Conservation (phyloP, 805 yeast genomes). For the Kodamaea kaohsiungensis region DNA sequence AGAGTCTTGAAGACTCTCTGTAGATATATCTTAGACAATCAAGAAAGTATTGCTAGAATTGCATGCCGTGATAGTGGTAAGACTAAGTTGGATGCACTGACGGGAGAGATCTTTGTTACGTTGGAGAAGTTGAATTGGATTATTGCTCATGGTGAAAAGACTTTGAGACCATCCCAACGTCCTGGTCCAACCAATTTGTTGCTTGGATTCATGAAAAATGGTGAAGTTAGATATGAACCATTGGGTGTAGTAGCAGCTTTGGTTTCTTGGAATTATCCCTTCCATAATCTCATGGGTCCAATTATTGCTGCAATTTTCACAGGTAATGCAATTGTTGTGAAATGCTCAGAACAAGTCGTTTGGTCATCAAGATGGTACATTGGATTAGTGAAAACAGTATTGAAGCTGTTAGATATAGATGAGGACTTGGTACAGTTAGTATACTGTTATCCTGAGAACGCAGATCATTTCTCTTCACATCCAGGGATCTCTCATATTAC, state of each 20-base stretch:
- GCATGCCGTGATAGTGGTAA: conserved; percentile 98
- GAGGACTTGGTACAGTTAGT: conserved; percentile 85
- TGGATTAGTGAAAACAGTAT: conserved; percentile 67
- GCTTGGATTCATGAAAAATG: conserved; percentile 81
- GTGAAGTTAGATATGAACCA: conserved; percentile 93
- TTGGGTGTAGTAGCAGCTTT: conserved; percentile 85
- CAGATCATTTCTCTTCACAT: conserved; percentile 83
- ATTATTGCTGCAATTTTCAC: conserved; percentile 84
- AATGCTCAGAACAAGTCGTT: conserved; percentile 93
- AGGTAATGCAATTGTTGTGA: conserved; percentile 88
- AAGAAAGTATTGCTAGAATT: conserved; percentile 81
- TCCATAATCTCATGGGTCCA: conserved; percentile 93
- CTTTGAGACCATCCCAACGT: conserved; percentile 68
- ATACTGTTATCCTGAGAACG: conserved; percentile 87
- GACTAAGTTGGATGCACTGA: conserved; percentile 91
- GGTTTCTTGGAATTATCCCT: conserved; percentile 97
- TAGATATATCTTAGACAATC: conserved; percentile 74
- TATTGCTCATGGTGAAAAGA: conserved; percentile 73
- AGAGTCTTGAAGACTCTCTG: conserved; percentile 69
- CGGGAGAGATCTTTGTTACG: conserved; percentile 96
- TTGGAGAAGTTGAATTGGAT: conserved; percentile 92
- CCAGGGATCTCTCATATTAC: conserved; percentile 85
- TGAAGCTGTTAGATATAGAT: conserved; percentile 71
- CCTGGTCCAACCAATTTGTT: conserved; percentile 86
- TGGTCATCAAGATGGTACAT: conserved; percentile 90